Conservation (phyloP, 768 basidiomycete genomes). For the Amyloporia xantha region DNA sequence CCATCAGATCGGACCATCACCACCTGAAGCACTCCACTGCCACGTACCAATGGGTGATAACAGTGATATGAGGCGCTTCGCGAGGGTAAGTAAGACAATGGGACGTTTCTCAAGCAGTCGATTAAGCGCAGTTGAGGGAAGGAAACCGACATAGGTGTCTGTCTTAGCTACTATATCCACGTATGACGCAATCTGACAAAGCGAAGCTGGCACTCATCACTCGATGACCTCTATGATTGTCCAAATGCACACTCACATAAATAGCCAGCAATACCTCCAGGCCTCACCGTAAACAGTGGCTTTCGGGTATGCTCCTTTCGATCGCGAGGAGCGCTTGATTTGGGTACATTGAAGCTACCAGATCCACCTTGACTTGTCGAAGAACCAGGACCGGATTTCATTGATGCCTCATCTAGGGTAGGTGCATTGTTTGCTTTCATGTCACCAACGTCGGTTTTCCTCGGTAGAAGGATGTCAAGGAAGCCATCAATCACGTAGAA, state of each 20-base stretch:
- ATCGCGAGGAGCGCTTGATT: conserved; percentile 10
- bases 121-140: conserved; percentile 85
- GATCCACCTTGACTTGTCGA: neutral
- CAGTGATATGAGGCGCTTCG: conserved; percentile 92
- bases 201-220: conserved; percentile 50
- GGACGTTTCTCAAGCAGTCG: conserved; percentile 88
- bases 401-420: neutral
- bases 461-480: conserved; percentile 74
- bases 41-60: conserved; percentile 84
- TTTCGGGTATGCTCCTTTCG: conserved; percentile 41
- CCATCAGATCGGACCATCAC: conserved; percentile 6
- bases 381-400: neutral
- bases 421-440: neutral
- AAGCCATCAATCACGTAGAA: conserved; percentile 97
- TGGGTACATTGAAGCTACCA: conserved; percentile 3
- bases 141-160: conserved; percentile 95
- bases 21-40: too few species aligned
- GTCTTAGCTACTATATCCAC: conserved; percentile 97
- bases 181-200: conserved; percentile 89
- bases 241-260: conserved; percentile 48
- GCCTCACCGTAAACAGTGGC: conserved; percentile 89
- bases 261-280: conserved; percentile 97
- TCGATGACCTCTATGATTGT: neutral
- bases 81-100: conserved; percentile 90
- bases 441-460: neutral